Evolutionary conservation across 1,284 basidiomycete species (phyloP), one percentile per base, ranked within the genome.

Genomic region (Mixia osmundae): DNA sequence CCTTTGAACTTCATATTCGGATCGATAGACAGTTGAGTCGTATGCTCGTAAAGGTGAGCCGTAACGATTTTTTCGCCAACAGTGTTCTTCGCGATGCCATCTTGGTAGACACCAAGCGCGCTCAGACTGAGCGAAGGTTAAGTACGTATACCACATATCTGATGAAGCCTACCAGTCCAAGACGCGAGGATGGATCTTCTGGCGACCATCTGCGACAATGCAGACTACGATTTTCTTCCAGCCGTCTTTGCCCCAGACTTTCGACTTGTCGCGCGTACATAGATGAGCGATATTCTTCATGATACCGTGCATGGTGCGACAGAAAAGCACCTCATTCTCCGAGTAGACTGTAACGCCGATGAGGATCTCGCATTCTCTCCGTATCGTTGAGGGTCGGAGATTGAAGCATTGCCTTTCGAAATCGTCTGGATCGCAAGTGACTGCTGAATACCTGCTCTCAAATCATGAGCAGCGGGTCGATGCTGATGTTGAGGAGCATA

Each of bases 211-310:
- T 0, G 85, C 76, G 24, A 97, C 76, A 46, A 97, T 91, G 52
- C 79, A 87, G 3, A 94, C 78, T 3, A 91, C 83, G 14, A 91
- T 75, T 77, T 91, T 95, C 54, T 95, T 82, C 89, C 89, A 99
- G 1, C 82, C 76, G 38, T 94, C 80, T 5, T 72, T 69, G 3
- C 89, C 89, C 91, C 89, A 99, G 1, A 82, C 89, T 41, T 80
- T 71, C 9, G 79, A 87, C 50, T 83, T 83, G 57, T 87, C 85
- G 25, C 89, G 68, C 8, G 77, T 76, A 55, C 89, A 94, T 5
- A 95, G 63, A 56, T 91, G 57, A 10, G 58, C 50, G 30, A 54
- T 52, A 36, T 54, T 52, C 38, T 67, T 66, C 46, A 36, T 50
- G 10, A 97, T 80, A 3, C 87, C 89, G 56, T 94, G 82, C 47